A percentile compares a stretch with the other conserved stretches of the same genome.
These are phyloP conservation scores for Lasiodiplodia hormozganensis DNA, from an alignment of 2,329 filamentous ascomycete species.

Conservation along the genomic window DNA sequence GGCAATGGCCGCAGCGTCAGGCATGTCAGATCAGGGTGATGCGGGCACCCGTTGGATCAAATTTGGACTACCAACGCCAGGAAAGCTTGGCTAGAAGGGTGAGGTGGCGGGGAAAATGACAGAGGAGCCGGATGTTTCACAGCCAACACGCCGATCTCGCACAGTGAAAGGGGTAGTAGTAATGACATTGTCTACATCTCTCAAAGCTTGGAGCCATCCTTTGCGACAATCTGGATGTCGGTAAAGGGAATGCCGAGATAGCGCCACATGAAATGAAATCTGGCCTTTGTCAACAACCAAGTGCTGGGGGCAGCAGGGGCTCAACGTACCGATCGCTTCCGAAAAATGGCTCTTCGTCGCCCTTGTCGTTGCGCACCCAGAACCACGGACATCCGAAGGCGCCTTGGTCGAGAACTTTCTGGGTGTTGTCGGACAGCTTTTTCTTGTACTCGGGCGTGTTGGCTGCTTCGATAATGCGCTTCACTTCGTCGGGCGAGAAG, in stretches of 20 bases:
- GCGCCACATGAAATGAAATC: constrained; percentile 73
- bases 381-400: constrained; percentile 83
- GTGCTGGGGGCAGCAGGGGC: neutral
- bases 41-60: constrained; percentile 9
- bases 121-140: constrained; percentile 2
- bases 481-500: constrained; percentile 62
- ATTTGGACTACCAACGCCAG: constrained; percentile 10
- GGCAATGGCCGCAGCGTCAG: neutral
- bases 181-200: neutral
- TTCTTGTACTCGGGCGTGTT: constrained; percentile 59
- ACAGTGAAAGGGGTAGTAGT: neutral
- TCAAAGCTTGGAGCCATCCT: constrained; percentile 43
- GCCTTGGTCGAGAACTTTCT: constrained; percentile 63
- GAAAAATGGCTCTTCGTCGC: constrained; percentile 71
- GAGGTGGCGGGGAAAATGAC: neutral
- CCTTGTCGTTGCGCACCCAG: constrained; percentile 63
- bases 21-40: neutral
- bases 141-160: constrained; percentile 18
- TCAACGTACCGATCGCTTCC: constrained; percentile 70
- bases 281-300: constrained; percentile 38
- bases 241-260: constrained; percentile 68
- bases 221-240: constrained; percentile 55
- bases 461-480: constrained; percentile 62
- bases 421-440: constrained; percentile 64
- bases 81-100: constrained; percentile 13